Evolutionary conservation across 2,329 filamentous ascomycete genomes (phyloP), one percentile per base, ranked within the genome.

Genomic region (Cercospora zeae-maydis): DNA sequence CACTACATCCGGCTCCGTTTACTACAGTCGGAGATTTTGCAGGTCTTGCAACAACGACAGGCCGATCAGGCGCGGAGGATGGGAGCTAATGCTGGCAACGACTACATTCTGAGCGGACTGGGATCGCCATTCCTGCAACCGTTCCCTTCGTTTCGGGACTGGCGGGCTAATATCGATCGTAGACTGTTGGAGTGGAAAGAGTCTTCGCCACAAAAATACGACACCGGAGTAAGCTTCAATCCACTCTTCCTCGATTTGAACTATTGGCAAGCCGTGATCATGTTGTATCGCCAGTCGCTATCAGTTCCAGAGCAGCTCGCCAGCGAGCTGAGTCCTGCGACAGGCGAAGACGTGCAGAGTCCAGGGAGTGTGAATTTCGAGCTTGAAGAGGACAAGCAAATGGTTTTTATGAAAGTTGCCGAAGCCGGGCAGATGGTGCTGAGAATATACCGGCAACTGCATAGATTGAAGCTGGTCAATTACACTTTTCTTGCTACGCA

Each of bases 261-360:
- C 76, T 98, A 98, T 77, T 98, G 93, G 93, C 93, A 97, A 75
- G 92, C 92, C 3, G 88, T 98, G 64, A 96, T 97, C 69, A 92
- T 97, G 88, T 84, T 98, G 19, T 98, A 98, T 75, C 84, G 93
- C 60, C 93, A 96, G 76, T 92, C 75, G 5, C 66, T 75, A 78
- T 96, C 65, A 89, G 91, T 96, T 16, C 93, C 93, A 0, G 86
- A 89, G 42, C 87, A 92, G 72, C 87, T 98, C 62, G 91, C 93
- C 59, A 87, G 87, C 59, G 93, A 97, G 77, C 87, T 87, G 6
- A 83, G 80, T 42, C 81, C 82, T 2, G 80, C 83, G 0, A 78
- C 78, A 31, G 73, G 73, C 3, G 83, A 84, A 56, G 84, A 86
- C 61, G 82, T 87, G 8, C 80, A 81, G 1, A 87, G 84, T 66